These are phyloP conservation scores for maize (Zea mays) DNA, from an alignment of 176 grass and related monocot genomes.

Conservation along the genomic window DNA sequence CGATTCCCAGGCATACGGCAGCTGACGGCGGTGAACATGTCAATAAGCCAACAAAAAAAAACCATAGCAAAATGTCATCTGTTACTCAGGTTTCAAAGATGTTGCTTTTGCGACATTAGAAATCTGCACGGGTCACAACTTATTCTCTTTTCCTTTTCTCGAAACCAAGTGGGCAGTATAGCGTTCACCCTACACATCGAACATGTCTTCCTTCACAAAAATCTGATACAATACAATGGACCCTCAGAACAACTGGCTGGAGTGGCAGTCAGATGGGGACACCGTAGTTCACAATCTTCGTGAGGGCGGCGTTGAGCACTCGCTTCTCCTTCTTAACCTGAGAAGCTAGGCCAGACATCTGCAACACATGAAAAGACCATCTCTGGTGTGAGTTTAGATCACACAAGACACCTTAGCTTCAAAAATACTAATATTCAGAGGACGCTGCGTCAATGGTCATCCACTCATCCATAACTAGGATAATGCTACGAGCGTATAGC, in stretches of 20 bases:
- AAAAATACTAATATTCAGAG: background rate
- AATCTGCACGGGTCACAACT: background rate
- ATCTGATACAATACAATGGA: background rate
- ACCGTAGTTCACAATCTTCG: slow-evolving; percentile 49
- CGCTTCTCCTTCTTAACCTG: slow-evolving; percentile 55
- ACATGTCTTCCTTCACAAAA: background rate
- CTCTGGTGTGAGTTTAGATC: background rate
- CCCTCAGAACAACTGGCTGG: background rate
- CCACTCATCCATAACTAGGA: background rate
- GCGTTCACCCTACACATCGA: background rate
- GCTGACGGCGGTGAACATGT: background rate
- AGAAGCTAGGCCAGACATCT: slow-evolving; percentile 52
- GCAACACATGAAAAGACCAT: background rate
- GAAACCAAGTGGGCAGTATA: background rate
- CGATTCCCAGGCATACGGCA: too few relatives aligned
- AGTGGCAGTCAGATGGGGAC: slow-evolving; percentile 40
- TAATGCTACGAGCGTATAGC: background rate
- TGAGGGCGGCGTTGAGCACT: slow-evolving; percentile 33
- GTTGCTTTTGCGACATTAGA: background rate
- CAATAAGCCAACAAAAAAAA: background rate
- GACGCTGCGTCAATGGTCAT: background rate
- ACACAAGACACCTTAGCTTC: background rate
- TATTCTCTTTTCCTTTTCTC: slow-evolving; percentile 5
- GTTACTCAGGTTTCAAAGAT: background rate
- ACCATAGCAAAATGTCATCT: background rate